phyloP scores from a whole-genome alignment of 129 eudicot species.

The Centaurea solstitialis region DNA sequence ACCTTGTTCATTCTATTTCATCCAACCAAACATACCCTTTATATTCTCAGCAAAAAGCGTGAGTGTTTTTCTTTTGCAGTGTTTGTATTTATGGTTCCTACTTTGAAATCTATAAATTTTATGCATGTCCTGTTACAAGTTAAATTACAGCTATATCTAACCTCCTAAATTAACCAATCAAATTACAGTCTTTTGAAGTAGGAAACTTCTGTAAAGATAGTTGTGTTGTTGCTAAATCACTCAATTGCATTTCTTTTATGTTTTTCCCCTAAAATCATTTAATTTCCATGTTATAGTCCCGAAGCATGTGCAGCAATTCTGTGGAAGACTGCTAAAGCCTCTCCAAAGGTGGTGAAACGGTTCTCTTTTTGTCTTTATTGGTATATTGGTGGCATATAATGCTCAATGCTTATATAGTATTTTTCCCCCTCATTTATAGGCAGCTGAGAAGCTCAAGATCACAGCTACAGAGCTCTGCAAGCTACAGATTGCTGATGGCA shows the following conservation, averaged over 20 bases:
- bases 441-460: constrained; percentile 87
- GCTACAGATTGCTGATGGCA: constrained; percentile 74
- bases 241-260: background rate
- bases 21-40: too few relatives aligned
- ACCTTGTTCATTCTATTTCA: too few relatives aligned
- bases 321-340: constrained; percentile 80
- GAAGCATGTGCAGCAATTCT: constrained; percentile 96
- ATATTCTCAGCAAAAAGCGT: background rate
- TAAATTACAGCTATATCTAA: background rate
- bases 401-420: constrained; percentile 15
- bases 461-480: constrained; percentile 73
- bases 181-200: background rate
- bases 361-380: background rate
- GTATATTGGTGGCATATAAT: background rate
- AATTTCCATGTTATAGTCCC: constrained; percentile 51
- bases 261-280: background rate
- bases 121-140: background rate
- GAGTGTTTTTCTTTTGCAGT: background rate
- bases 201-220: constrained; percentile 6
- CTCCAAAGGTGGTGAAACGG: constrained; percentile 67
- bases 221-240: background rate
- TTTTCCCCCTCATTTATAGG: constrained; percentile 42
- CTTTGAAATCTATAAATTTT: too few relatives aligned
- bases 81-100: background rate
- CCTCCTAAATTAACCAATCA: background rate